Percentiles rank a stretch among this genome's conserved stretches.
phyloP scores from a whole-genome alignment of 192 early-diverging fungal genomes.

The Podila epicladia region DNA sequence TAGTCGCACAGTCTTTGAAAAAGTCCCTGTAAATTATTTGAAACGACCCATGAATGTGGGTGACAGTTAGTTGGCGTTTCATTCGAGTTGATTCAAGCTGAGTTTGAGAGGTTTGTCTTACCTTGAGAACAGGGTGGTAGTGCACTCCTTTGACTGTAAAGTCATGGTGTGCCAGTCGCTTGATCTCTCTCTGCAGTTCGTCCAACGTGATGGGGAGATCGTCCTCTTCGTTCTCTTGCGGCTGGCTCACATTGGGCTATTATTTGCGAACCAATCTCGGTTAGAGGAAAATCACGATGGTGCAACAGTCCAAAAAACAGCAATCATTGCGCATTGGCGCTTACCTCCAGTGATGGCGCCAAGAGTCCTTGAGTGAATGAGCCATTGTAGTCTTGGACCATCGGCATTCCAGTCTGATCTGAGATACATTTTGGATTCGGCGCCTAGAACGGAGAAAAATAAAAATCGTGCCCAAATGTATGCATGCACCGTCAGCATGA shows the following conservation, averaged over 20 bases:
- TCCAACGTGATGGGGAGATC: slow-evolving; percentile 1
- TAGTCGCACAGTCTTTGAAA: slow-evolving; percentile 24
- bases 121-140: slow-evolving; percentile 19
- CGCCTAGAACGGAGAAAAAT: not conserved
- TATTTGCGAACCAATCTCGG: too few relatives aligned
- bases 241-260: not conserved
- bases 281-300: not conserved
- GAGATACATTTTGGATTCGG: not conserved
- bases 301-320: not conserved
- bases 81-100: too few relatives aligned
- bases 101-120: not conserved
- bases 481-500: not conserved
- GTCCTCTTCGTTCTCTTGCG: not conserved
- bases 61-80: not conserved
- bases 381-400: not conserved
- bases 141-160: slow-evolving; percentile 7
- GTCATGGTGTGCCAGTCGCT: slow-evolving; percentile 15
- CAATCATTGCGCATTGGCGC: not conserved
- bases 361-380: not conserved
- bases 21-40: not conserved
- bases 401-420: not conserved
- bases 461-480: too few relatives aligned
- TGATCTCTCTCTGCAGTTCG: slow-evolving; percentile 9
- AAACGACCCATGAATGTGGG: not conserved
- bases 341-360: slow-evolving; percentile 28